Evolutionary conservation across 2,329 filamentous ascomycete genomes (phyloP).

Genomic region (Curvularia spicifera): DNA sequence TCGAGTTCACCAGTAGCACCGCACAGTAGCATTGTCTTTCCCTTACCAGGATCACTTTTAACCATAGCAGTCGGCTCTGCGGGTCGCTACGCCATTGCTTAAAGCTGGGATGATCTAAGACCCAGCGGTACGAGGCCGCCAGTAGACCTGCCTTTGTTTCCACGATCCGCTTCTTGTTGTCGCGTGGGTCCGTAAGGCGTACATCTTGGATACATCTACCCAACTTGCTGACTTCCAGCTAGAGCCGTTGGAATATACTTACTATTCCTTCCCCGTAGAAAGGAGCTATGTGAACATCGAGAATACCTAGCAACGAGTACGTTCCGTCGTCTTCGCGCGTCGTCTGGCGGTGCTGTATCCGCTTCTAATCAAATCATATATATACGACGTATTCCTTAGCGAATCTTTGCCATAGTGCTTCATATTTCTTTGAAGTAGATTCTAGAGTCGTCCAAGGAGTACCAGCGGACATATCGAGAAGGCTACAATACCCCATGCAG

Average conservation of each 20-base stretch:
- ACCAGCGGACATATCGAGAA: too few species aligned
- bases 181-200: neutral
- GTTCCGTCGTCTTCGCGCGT: neutral
- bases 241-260: neutral
- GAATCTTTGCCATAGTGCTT: too few species aligned
- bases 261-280: neutral
- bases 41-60: neutral
- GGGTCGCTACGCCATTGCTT: constrained; percentile 30
- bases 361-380: neutral
- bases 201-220: neutral
- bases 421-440: too few species aligned
- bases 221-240: neutral
- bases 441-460: too few species aligned
- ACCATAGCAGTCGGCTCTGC: constrained; percentile 28
- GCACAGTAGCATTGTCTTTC: constrained; percentile 44
- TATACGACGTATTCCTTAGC: too few species aligned
- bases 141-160: constrained; percentile 12
- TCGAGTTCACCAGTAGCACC: constrained; percentile 36
- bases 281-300: neutral
- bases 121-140: constrained; percentile 7
- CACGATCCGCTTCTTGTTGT: constrained; percentile 1
- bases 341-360: neutral
- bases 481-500: too few species aligned
- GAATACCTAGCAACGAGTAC: neutral
- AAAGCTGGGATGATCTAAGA: constrained; percentile 30